phyloP scores from a whole-genome alignment of 306 rosid genomes.

The Urtica urens region DNA sequence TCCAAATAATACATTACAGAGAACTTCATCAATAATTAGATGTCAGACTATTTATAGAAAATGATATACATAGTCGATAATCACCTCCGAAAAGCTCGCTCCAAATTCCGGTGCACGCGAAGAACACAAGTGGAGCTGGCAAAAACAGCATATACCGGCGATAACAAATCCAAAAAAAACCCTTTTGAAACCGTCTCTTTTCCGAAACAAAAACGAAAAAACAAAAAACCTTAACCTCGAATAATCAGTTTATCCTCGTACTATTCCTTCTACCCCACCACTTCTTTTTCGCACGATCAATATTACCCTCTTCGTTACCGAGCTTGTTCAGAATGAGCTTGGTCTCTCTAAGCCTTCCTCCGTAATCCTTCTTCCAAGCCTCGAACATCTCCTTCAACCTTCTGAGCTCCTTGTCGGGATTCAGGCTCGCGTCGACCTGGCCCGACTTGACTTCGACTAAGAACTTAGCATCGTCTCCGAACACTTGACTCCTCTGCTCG shows the following conservation, averaged over 20 bases:
- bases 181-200: conserved; percentile 21
- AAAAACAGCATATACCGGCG: conserved; percentile 17
- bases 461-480: conserved; percentile 98
- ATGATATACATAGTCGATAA: conserved; percentile 27
- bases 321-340: conserved; percentile 73
- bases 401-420: conserved; percentile 86
- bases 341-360: conserved; percentile 73
- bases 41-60: conserved; percentile 9
- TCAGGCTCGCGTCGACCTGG: conserved; percentile 82
- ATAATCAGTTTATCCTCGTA: conserved; percentile 62
- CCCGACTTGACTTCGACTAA: conserved; percentile 99
- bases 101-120: conserved; percentile 17
- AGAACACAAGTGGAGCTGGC: conserved; percentile 27
- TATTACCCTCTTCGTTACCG: conserved; percentile 64
- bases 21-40: conserved; percentile 5
- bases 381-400: conserved; percentile 96
- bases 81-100: conserved; percentile 18
- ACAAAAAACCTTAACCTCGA: neutral
- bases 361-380: conserved; percentile 94
- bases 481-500: conserved; percentile 96
- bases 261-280: conserved; percentile 99
- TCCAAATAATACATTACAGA: neutral
- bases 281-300: conserved; percentile 61
- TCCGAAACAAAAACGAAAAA: neutral
- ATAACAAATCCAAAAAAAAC: conserved; percentile 10